Evolutionary conservation across 805 yeast species (phyloP).

Genomic region (Lachancea waltii): DNA sequence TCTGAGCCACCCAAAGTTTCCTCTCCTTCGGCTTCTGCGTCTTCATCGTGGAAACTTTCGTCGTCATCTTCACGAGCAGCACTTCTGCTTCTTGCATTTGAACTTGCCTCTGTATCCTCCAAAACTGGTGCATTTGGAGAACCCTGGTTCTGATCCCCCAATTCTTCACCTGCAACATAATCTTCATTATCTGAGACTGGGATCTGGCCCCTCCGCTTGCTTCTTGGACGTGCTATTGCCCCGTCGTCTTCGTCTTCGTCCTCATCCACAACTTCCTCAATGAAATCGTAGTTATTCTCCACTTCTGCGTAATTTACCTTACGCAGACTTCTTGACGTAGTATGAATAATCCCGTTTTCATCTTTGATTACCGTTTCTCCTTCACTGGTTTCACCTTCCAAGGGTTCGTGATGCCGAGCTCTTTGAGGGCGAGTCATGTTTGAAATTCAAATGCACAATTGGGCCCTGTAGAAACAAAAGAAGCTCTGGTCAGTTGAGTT

Average conservation of each 20-base stretch:
- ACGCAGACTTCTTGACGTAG: constrained; percentile 30
- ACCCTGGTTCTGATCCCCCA: background rate
- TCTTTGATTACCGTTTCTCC: constrained; percentile 20
- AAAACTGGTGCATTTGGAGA: too few relatives aligned
- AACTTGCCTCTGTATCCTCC: too few relatives aligned
- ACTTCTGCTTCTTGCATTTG: background rate
- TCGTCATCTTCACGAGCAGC: constrained; percentile 20
- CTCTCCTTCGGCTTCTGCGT: constrained; percentile 27
- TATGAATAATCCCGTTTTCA: constrained; percentile 25
- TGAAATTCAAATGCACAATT: too few relatives aligned
- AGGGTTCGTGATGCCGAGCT: constrained; percentile 14
- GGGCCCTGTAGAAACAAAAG: background rate
- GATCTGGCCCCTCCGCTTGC: background rate
- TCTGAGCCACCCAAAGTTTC: constrained; percentile 31
- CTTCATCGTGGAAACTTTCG: constrained; percentile 33
- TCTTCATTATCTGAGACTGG: constrained; percentile 1
- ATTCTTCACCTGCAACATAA: background rate
- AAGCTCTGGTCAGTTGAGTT: too few relatives aligned
- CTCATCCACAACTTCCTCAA: constrained; percentile 7
- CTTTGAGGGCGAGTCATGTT: constrained; percentile 10
- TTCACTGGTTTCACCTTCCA: constrained; percentile 8
- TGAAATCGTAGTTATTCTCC: constrained; percentile 18
- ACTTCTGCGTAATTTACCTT: constrained; percentile 34
- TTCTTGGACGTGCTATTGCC: constrained; percentile 4
- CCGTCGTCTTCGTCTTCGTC: constrained; percentile 18